Evolutionary conservation across 2,329 filamentous ascomycete genomes (phyloP), one percentile per base, ranked within the genome.

Genomic region (Neopestalotiopsis sp.): DNA sequence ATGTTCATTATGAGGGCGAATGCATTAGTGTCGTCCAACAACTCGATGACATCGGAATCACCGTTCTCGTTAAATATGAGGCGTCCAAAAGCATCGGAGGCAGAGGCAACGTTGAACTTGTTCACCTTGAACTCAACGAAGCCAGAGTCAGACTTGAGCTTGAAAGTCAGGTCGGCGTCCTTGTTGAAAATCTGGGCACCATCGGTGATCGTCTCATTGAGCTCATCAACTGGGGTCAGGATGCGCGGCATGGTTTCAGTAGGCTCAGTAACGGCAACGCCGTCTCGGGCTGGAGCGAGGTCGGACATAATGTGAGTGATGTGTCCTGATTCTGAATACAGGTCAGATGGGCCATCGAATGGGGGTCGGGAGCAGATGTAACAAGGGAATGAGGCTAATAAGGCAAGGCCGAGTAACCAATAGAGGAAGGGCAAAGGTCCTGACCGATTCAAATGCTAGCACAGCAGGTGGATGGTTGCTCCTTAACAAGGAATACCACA

Each of bases 1-100:
- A 76, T 77, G 32, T 62, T 66, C 42, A 76, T 72, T 4, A 76
- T 24, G 2, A 68, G 61, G 6, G 63, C 61, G 7, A 76, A 64
- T 2, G 76, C 74, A 20, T 71, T 62, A 1, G 66, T 24, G 40
- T 76, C 63, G 4, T 71, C 73, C 3, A 70, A 62, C 17, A 75
- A 40, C 10, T 65, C 58, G 32, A 76, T 45, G 9, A 71, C 61
- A 30, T 67, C 66, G 13, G 69, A 57, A 10, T 63, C 64, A 3
- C n/a, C 61, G 42, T 32, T 34, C 30, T 61, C 30, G 17, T 45
- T 67, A 57, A 72, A 73, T 6, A 76, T 24, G 38, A 71, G 63
- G 12, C 59, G 34, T 5, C 72, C 70, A 73, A 74, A 76, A 40
- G 72, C 68, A 5, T 70, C 66, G 10, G 75, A 77, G 1, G 61